Evolutionary conservation across 345 rosid genomes (phyloP).

Genomic region (Bruguiera sexangula): DNA sequence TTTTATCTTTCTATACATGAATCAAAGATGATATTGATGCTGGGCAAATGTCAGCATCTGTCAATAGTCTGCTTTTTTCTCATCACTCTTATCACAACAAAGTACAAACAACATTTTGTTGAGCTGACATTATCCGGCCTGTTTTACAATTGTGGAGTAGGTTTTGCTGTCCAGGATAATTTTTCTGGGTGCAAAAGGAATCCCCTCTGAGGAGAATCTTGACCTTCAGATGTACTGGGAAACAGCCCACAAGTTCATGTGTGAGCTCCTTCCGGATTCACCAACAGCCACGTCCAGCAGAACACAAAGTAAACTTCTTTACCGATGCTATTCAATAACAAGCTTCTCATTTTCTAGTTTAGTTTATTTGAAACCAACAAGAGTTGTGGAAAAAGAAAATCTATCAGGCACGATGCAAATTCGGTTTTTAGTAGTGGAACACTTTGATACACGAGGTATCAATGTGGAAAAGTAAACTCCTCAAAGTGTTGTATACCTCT

Average conservation of each 20-base stretch:
- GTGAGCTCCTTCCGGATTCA: conserved; percentile 28
- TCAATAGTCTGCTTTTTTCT: too few species aligned
- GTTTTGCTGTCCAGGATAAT: conserved; percentile 20
- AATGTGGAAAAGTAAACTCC: background rate
- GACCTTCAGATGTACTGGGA: conserved; percentile 25
- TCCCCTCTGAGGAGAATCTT: conserved; percentile 12
- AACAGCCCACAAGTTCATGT: conserved; percentile 22
- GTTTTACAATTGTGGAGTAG: conserved; percentile 2
- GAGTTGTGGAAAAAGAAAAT: too few species aligned
- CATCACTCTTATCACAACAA: too few species aligned
- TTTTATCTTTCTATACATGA: too few species aligned
- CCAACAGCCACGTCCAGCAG: conserved; percentile 26
- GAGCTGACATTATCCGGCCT: too few species aligned
- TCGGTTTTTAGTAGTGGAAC: too few species aligned
- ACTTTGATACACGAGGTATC: background rate
- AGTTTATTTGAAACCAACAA: background rate
- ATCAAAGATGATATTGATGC: too few species aligned
- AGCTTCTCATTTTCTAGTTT: background rate
- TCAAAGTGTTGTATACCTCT: too few species aligned
- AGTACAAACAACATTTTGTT: too few species aligned
- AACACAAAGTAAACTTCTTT: conserved; percentile 16
- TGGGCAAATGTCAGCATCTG: too few species aligned
- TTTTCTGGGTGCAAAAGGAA: conserved; percentile 16
- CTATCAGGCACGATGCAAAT: too few species aligned
- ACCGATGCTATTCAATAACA: background rate